Conservation (phyloP, 2,329 filamentous ascomycete genomes). For the Periconia sp. region DNA sequence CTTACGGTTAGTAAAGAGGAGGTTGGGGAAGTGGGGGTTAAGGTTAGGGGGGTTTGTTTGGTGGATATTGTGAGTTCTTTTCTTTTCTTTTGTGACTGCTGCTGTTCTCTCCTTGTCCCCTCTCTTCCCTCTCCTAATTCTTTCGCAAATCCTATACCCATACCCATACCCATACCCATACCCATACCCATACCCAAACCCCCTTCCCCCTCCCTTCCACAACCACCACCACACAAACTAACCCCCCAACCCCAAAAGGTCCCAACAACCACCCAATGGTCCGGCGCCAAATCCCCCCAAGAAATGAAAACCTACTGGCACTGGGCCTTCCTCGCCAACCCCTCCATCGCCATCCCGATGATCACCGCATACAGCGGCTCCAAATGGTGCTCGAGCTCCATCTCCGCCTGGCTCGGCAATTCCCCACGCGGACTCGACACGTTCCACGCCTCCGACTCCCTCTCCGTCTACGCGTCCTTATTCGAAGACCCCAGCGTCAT, state of each 20-base stretch:
- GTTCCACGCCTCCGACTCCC: constrained; percentile 28
- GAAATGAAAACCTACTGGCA: constrained; percentile 56
- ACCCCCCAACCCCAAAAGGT: constrained; percentile 37
- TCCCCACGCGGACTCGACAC: constrained; percentile 9
- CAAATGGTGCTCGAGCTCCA: constrained; percentile 40
- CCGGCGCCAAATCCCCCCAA: constrained; percentile 44
- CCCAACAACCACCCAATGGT: constrained; percentile 59
- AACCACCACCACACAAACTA: background rate
- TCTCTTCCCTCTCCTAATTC: too few species aligned
- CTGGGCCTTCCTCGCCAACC: constrained; percentile 62
- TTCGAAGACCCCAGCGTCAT: constrained; percentile 48
- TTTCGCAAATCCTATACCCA: too few species aligned
- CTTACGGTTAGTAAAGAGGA: constrained; percentile 53
- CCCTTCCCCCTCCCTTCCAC: background rate
- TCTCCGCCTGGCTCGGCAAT: constrained; percentile 40
- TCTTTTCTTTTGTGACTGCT: background rate
- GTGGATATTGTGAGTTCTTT: constrained; percentile 32
- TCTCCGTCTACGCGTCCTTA: constrained; percentile 47
- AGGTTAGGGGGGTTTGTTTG: constrained; percentile 32
- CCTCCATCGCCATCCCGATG: constrained; percentile 54
- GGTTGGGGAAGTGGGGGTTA: constrained; percentile 37
- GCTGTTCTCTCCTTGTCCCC: background rate
- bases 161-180: too few species aligned
- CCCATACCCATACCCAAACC: background rate
- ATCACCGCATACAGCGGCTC: constrained; percentile 49